Evolutionary conservation across 2,329 filamentous ascomycete genomes (phyloP), one percentile per base, ranked within the genome.

Genomic region (Amphichorda felina): DNA sequence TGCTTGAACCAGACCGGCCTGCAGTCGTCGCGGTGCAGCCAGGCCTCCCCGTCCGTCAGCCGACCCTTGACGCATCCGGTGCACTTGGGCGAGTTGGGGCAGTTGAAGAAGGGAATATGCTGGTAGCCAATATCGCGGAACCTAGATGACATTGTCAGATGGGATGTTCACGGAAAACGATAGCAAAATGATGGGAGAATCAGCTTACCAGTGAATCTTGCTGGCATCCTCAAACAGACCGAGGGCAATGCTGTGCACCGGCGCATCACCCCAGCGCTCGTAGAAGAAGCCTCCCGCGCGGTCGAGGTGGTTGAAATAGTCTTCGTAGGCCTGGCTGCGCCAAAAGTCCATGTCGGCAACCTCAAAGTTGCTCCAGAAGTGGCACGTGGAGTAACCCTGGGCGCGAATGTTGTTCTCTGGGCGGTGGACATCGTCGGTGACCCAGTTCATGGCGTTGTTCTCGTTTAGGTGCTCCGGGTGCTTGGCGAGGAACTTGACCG

Each of bases 321-420:
- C 87, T 53, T 94, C 83, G 54, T 98, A 98, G 31, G 76, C 71
- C 55, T 88, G 75, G 52, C 86, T 84, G 33, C 91, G 70, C 84
- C 87, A 98, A 60, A 98, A 94, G 43, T 74, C 74, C 72, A 98
- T 75, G 57, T 95, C 86, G 32, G 75, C 89, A 48, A 98, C 89
- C 60, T 98, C 91, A 49, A 98, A 98, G 60, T 98, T 98, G 50
- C 81, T 91, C 91, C 91, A 98, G 68, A 98, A 98, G 59, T 98
- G 91, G 57, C 91, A 98, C 3, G 91, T 96, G 24, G 86, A 94
- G 66, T 94, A 98, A 24, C 91, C 91, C 49, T 94, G 82, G 6
- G 89, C 89, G 43, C 79, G 75, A 36, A 69, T 56, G 52, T 86
- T 85, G 57, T 94, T 82, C 11, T 85, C 75, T 1, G 89, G 88